phyloP scores from a whole-genome alignment of 1,139 yeast genomes.

The Wickerhamomyces sp. region DNA sequence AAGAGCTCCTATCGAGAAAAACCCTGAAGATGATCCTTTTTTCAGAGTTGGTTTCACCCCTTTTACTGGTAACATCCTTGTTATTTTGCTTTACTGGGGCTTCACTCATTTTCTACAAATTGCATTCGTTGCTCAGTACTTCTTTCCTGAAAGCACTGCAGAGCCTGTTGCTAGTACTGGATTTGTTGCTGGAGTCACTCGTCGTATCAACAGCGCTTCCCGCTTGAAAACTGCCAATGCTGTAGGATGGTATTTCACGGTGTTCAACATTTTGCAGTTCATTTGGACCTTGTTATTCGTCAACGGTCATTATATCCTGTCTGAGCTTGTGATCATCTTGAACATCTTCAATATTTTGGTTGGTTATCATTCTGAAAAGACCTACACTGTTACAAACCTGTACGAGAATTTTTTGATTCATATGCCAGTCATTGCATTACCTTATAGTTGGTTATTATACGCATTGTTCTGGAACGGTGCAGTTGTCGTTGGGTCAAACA shows the following conservation, averaged over 20 bases:
- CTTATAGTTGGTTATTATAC: conserved; percentile 69
- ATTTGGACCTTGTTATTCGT: conserved; percentile 61
- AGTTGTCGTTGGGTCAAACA: conserved; percentile 42
- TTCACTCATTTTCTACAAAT: conserved; percentile 49
- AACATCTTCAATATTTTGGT: conserved; percentile 55
- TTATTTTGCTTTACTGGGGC: conserved; percentile 55
- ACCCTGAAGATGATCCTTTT: conserved; percentile 41
- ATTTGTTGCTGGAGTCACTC: conserved; percentile 5
- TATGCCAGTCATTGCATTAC: conserved; percentile 61
- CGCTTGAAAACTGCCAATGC: conserved; percentile 30
- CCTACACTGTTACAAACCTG: conserved; percentile 50
- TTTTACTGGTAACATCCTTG: conserved; percentile 54
- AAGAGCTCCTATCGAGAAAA: conserved; percentile 31
- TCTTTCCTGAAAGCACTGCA: conserved; percentile 34
- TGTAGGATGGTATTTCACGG: conserved; percentile 57
- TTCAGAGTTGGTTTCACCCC: conserved; percentile 51
- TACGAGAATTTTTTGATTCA: conserved; percentile 54
- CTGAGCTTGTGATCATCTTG: conserved; percentile 51
- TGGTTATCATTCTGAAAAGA: conserved; percentile 50
- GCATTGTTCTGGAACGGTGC: conserved; percentile 85
- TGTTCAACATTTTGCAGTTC: conserved; percentile 55
- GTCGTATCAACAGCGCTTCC: conserved; percentile 3
- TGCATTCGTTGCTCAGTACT: conserved; percentile 47
- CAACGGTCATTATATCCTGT: conserved; percentile 44
- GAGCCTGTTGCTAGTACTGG: neutral